A percentile compares a stretch with the other conserved stretches of the same genome.
phyloP scores from a whole-genome alignment of 441 rosid genomes.

The Populus trichocarpa region DNA sequence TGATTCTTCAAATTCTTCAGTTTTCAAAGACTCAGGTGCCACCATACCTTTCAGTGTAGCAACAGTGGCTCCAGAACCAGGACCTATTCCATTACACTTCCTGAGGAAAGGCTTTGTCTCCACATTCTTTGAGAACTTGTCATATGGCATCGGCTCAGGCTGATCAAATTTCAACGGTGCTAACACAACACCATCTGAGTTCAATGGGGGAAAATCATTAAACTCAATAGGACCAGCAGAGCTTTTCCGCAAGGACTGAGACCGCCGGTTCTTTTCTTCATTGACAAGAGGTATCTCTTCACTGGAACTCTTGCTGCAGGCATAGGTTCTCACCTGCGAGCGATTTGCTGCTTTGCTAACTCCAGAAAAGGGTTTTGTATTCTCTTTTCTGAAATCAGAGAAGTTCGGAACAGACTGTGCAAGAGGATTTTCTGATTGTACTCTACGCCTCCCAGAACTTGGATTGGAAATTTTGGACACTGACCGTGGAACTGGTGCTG shows the following conservation, averaged over 20 bases:
- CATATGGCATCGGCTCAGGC: slow-evolving; percentile 33
- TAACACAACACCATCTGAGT: slow-evolving; percentile 43
- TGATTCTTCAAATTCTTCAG: slow-evolving; percentile 42
- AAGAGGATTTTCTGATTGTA: slow-evolving; percentile 68
- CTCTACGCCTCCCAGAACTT: slow-evolving; percentile 59
- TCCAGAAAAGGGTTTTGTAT: slow-evolving; percentile 65
- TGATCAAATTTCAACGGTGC: slow-evolving; percentile 54
- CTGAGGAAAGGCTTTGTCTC: slow-evolving; percentile 44
- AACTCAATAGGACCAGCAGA: slow-evolving; percentile 59
- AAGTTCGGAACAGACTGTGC: slow-evolving; percentile 88
- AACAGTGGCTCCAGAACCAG: slow-evolving; percentile 45
- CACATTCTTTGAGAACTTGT: slow-evolving; percentile 26
- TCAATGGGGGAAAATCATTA: slow-evolving; percentile 43
- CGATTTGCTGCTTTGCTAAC: slow-evolving; percentile 54
- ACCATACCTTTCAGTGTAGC: slow-evolving; percentile 49
- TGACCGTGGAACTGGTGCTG: slow-evolving; percentile 55
- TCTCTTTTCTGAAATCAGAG: slow-evolving; percentile 85
- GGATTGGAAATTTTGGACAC: slow-evolving; percentile 54
- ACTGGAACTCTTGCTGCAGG: slow-evolving; percentile 54
- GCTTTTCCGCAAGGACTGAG: slow-evolving; percentile 55
- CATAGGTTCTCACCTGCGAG: slow-evolving; percentile 54
- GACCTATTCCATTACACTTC: slow-evolving; percentile 52
- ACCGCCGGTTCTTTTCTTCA: slow-evolving; percentile 64
- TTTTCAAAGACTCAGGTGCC: slow-evolving; percentile 43
- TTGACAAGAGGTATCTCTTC: slow-evolving; percentile 59